Evolutionary conservation across 177 flowering plant genomes (phyloP), one percentile per base, ranked within the genome.

Genomic region (Tripterygium wilfordii): DNA sequence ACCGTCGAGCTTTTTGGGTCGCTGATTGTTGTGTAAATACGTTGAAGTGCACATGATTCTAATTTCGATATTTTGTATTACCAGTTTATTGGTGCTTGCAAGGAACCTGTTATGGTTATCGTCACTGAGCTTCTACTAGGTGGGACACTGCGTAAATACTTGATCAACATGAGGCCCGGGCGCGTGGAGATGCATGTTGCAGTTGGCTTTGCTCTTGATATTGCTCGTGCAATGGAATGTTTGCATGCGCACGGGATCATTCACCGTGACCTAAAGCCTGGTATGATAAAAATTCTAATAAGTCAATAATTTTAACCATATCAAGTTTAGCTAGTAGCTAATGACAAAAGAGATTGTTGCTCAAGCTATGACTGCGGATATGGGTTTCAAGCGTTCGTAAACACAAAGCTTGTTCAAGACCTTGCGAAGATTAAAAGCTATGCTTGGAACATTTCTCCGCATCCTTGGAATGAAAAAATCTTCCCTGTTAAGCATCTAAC

Each of bases 221-320:
- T 87, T 44, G 82, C 96, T 57, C 88, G 79, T 24, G 97, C 83
- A 17, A 84, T 89, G 96, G 96, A 84, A 44, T 82, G 79, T 65
- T 71, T 89, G 41, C 97, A 89, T 52, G 68, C 88, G 8, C 84
- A 84, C 63, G 90, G 94, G 10, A 87, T 89, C 69, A 89, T 87
- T 38, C 97, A 89, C 56, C 84, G 96, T 32, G 97, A 89, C 61
- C 65, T 89, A 26, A 87, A 89, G 60, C 96, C 97, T 43, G 85
- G 97, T 89, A 84, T 26, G 35, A 3, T 29, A 40, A 2, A 36
- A 9, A 12, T 1, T n/a, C n/a, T n/a, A n/a, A n/a, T n/a, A n/a
- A n/a, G n/a, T n/a, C n/a, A n/a, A n/a, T n/a, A n/a, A n/a, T n/a
- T n/a, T n/a, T n/a, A n/a, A n/a, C n/a, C n/a, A n/a, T n/a, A n/a